These are phyloP conservation scores for Daldinia bambusicola DNA, from an alignment of 495 filamentous ascomycete genomes.

Conservation along the genomic window DNA sequence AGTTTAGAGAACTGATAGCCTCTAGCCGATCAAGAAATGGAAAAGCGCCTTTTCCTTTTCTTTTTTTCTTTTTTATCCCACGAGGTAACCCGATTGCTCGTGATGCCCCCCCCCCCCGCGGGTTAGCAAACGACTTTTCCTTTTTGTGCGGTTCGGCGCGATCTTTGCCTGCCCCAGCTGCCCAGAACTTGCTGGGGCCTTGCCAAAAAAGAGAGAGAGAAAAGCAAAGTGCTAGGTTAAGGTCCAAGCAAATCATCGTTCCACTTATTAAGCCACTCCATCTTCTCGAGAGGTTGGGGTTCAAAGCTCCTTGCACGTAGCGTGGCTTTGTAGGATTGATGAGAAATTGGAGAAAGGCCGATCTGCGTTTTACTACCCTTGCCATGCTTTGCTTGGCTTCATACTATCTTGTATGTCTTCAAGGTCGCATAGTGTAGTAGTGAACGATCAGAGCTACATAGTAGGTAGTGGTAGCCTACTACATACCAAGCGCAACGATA, in stretches of 20 bases:
- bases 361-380: constrained; percentile 25
- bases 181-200: constrained; percentile 5
- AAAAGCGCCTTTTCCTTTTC: constrained; percentile 38
- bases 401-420: constrained; percentile 10
- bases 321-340: constrained; percentile 35
- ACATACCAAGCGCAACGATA: constrained; percentile 1
- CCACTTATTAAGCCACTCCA: constrained; percentile 36
- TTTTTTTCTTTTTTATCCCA: constrained; percentile 1
- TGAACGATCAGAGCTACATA: neutral
- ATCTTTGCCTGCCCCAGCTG: constrained; percentile 23
- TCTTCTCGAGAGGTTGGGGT: constrained; percentile 39
- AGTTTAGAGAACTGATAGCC: constrained; percentile 38
- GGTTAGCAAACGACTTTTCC: constrained; percentile 24
- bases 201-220: neutral
- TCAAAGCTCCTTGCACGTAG: constrained; percentile 27
- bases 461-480: constrained; percentile 4
- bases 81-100: constrained; percentile 38
- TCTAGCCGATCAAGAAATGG: constrained; percentile 34
- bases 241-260: constrained; percentile 41
- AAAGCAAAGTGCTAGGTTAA: neutral
- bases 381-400: constrained; percentile 6
- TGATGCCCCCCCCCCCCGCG: constrained; percentile 29
- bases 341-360: constrained; percentile 42
- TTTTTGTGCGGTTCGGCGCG: constrained; percentile 36
- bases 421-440: constrained; percentile 5